Percentiles rank a stretch among this genome's conserved stretches.
These are phyloP conservation scores for Echeveria elegans DNA, from an alignment of 164 flowering plant genomes.

Conservation along the genomic window DNA sequence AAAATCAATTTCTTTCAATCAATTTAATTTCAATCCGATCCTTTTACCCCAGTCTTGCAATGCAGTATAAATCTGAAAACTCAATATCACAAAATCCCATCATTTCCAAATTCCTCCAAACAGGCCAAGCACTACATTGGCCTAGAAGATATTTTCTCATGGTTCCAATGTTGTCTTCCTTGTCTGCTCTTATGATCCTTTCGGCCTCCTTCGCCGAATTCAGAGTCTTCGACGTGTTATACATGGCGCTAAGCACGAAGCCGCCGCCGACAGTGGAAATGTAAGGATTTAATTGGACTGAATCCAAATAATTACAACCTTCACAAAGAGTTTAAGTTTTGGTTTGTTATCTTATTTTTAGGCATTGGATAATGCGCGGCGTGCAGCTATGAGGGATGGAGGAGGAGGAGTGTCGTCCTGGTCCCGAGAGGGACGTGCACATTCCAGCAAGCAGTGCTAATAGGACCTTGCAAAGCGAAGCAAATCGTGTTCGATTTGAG, in stretches of 20 bases:
- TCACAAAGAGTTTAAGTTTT: neutral
- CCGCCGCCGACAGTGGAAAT: neutral
- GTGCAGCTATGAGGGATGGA: neutral
- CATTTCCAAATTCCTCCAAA: neutral
- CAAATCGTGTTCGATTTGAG: neutral
- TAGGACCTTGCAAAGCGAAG: neutral
- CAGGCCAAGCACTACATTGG: neutral
- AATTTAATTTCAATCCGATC: neutral
- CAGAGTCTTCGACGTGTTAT: neutral
- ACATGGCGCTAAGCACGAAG: neutral
- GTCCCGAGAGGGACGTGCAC: neutral
- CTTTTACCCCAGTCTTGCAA: neutral
- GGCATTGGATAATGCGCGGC: neutral
- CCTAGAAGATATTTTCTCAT: neutral
- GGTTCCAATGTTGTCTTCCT: slow-evolving; percentile 2
- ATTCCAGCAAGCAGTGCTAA: neutral
- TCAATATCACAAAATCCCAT: neutral
- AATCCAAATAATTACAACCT: neutral
- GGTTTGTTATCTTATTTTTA: neutral
- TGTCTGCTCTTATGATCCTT: neutral
- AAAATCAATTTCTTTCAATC: neutral
- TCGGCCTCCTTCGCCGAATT: neutral
- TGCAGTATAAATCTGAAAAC: neutral
- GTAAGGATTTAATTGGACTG: neutral
- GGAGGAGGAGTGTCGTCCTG: neutral